Evolutionary conservation across 768 basidiomycete species (phyloP), one percentile per base, ranked within the genome.

Genomic region (Pleurotus tuber-regium): DNA sequence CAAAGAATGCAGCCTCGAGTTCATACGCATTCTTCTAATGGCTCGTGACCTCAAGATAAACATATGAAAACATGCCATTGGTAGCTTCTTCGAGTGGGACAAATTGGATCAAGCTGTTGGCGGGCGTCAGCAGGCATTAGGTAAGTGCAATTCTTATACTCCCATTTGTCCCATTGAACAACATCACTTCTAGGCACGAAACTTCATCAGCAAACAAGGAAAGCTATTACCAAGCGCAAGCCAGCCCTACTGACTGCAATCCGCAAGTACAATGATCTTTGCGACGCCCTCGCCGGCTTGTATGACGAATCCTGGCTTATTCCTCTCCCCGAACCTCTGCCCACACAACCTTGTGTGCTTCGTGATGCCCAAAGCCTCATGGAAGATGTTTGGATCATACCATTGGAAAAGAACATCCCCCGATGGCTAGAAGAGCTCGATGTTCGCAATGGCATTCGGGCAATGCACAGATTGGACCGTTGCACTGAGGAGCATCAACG

Each of bases 21-120:
- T 30, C 53, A 63, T 10, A 66, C 63, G 35, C 65, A 62, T 11
- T 0, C 63, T 76, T 0, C 44, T 74, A 1, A 57, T 71, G 51
- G 68, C 65, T 4, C 59, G 63, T 1, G 69, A 75, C 53, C 60
- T 72, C 23, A 76, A 75, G 52, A 69, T 72, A 16, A 61, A 61
- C 44, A 60, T 66, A 14, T 43, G 57, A 1, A 61, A 61, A 24
- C 46, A 54, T 4, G 61, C 61, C 0, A 62, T 65, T 10, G 58
- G 54, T 0, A 59, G 56, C 24, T 65, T 66, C 29, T 59, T 57
- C 2, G 63, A 66, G 40, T 64, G 63, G 59, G 63, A 64, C 11
- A 60, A 54, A 8, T 41, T 66, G 0, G 60, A 66, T 19, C 54
- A 44, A 4, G 65, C 63, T 0, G 58, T 61, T 1, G 58, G 59